phyloP scores from a whole-genome alignment of 228 moss, liverwort and hornwort species.

The Sphagnum fallax region DNA sequence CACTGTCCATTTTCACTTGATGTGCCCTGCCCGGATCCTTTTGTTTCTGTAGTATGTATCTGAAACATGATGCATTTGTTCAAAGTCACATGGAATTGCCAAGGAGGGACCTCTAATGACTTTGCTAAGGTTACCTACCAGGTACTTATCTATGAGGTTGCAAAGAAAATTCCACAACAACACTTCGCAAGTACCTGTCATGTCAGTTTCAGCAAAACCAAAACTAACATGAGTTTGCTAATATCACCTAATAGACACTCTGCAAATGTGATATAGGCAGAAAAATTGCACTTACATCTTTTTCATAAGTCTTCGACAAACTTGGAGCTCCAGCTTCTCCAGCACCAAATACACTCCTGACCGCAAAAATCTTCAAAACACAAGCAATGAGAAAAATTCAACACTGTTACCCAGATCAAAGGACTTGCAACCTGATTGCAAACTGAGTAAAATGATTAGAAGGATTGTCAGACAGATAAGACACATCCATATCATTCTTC shows the following conservation, averaged over 20 bases:
- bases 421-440: background rate
- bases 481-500: no score
- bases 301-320: conserved; percentile 79
- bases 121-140: background rate
- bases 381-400: background rate
- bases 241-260: no score
- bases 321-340: conserved; percentile 90
- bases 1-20: conserved; percentile 95
- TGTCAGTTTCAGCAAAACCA: no score
- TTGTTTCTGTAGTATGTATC: conserved; percentile 78
- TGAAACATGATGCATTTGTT: conserved; percentile 14
- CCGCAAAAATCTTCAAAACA: conserved; percentile 61
- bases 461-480: no score
- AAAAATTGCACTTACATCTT: conserved; percentile 49
- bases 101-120: background rate
- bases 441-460: background rate
- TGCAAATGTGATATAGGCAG: background rate
- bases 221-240: no score
- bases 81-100: background rate
- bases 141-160: no score
- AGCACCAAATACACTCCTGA: conserved; percentile 90
- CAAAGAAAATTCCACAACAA: no score
- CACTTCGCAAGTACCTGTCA: no score
- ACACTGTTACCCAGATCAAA: no score
- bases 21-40: conserved; percentile 84